phyloP scores from a whole-genome alignment of 768 basidiomycete genomes.

The Macrolepiota dolichaula region DNA sequence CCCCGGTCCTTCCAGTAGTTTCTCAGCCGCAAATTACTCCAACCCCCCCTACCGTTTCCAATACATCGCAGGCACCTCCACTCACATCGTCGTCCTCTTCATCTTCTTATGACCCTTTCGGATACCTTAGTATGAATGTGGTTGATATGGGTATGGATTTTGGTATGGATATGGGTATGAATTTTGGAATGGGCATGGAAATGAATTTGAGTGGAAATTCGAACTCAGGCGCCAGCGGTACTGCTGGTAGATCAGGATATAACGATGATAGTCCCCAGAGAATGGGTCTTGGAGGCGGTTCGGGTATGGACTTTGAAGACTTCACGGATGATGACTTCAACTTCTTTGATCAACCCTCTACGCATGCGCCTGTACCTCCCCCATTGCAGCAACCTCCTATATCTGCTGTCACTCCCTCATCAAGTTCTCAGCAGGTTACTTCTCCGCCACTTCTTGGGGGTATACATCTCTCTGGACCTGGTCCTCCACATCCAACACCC shows the following conservation, averaged over 20 bases:
- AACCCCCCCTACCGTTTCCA: slow-evolving; percentile 1
- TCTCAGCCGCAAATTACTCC: slow-evolving; percentile 4
- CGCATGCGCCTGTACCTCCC: slow-evolving; percentile 10
- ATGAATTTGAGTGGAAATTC: slow-evolving; percentile 8
- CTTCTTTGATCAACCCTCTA: slow-evolving; percentile 71
- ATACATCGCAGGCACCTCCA: slow-evolving; percentile 6
- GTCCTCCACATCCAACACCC: slow-evolving; percentile 12
- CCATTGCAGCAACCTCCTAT: slow-evolving; percentile 1
- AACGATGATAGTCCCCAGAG: slow-evolving; percentile 31
- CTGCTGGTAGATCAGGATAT: slow-evolving; percentile 4
- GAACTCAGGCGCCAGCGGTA: slow-evolving; percentile 20
- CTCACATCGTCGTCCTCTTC: slow-evolving; percentile 17
- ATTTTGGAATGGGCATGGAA: slow-evolving; percentile 34
- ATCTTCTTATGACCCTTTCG: slow-evolving; percentile 41
- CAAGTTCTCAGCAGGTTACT: background rate
- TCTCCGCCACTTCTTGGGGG: slow-evolving; percentile 22
- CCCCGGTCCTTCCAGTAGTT: slow-evolving; percentile 21
- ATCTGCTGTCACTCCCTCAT: background rate
- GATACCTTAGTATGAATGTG: slow-evolving; percentile 43
- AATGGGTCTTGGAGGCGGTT: slow-evolving; percentile 23
- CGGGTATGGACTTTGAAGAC: slow-evolving; percentile 51
- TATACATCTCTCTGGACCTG: slow-evolving; percentile 18
- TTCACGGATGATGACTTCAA: slow-evolving; percentile 90
- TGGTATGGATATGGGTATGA: slow-evolving; percentile 33
- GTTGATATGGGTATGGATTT: slow-evolving; percentile 48